These are phyloP conservation scores for Lentinula raphanica DNA, from an alignment of 768 basidiomycete species.

Conservation along the genomic window DNA sequence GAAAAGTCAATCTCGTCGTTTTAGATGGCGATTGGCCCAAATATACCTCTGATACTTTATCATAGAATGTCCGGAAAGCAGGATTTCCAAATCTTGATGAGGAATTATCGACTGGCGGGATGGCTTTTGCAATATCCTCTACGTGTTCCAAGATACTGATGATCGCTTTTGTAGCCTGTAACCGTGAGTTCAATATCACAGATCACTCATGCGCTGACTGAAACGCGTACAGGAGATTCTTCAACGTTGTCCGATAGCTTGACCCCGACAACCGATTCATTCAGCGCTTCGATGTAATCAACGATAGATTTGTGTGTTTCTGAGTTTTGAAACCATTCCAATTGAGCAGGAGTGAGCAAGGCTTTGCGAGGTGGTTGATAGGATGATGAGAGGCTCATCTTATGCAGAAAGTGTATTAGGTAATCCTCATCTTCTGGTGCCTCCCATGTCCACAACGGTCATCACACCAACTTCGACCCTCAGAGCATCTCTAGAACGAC, in stretches of 20 bases:
- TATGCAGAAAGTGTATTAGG: not conserved
- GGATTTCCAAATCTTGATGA: conserved; percentile 96
- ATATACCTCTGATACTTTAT: conserved; percentile 65
- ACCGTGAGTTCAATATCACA: conserved; percentile 2
- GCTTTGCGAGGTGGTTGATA: conserved; percentile 59
- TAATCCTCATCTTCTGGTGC: not conserved
- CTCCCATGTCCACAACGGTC: conserved; percentile 5
- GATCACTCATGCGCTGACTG: conserved; percentile 1
- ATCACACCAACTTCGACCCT: conserved; percentile 25
- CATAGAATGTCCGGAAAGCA: conserved; percentile 89
- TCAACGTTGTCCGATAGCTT: conserved; percentile 66
- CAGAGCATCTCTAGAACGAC: conserved; percentile 64
- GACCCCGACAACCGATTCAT: conserved; percentile 66
- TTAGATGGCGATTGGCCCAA: too few relatives aligned
- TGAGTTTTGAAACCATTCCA: conserved; percentile 77
- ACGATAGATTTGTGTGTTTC: conserved; percentile 64
- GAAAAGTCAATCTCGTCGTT: not conserved
- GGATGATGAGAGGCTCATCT: conserved; percentile 4
- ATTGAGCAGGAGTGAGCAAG: conserved; percentile 73
- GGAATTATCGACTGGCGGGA: conserved; percentile 84
- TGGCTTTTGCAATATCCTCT: conserved; percentile 58
- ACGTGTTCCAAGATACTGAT: conserved; percentile 62
- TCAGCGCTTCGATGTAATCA: conserved; percentile 68
- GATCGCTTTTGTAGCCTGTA: conserved; percentile 59
- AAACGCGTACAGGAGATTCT: conserved; percentile 51